A percentile compares a stretch with the other conserved stretches of the same genome.
Conservation (phyloP, 176 grass and related monocot genomes). For the Echinochloa phyllopogon region DNA sequence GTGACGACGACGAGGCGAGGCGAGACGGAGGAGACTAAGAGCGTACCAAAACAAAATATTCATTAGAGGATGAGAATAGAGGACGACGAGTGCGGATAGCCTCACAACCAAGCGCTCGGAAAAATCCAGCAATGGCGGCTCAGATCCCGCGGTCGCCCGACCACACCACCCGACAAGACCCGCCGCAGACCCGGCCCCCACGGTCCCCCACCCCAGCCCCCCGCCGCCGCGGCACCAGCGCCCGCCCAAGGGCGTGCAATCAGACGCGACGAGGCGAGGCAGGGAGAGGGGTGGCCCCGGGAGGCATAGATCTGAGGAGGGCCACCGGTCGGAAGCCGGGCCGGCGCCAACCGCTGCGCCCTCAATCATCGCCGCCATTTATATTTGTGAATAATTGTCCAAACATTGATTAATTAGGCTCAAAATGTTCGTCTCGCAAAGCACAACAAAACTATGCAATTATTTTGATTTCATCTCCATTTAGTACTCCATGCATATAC, state of each 20-base stretch:
- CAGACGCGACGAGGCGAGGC: neutral
- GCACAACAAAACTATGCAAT: too few species aligned
- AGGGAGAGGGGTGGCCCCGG: slow-evolving; percentile 11
- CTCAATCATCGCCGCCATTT: slow-evolving; percentile 36
- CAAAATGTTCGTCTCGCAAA: too few species aligned
- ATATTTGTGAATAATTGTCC: too few species aligned
- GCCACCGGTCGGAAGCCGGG: neutral
- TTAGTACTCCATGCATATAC: too few species aligned
- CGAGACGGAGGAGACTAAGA: neutral
- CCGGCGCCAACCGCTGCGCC: slow-evolving; percentile 12
- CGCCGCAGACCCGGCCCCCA: neutral
- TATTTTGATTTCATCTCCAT: too few species aligned
- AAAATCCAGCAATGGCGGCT: slow-evolving; percentile 32
- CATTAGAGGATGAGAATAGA: too few species aligned
- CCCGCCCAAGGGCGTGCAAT: slow-evolving; percentile 21
- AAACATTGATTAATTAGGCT: too few species aligned
- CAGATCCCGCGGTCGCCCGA: slow-evolving; percentile 14
- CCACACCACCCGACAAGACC: neutral
- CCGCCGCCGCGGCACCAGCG: neutral
- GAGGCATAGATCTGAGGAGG: slow-evolving; percentile 5
- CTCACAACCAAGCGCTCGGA: neutral
- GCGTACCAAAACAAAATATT: neutral
- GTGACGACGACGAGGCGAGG: too few species aligned
- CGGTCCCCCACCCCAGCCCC: slow-evolving; percentile 23
- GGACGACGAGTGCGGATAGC: too few species aligned